These are phyloP conservation scores for Coniosporium tulheliwenetii DNA, from an alignment of 2,329 filamentous ascomycete genomes.

Conservation along the genomic window DNA sequence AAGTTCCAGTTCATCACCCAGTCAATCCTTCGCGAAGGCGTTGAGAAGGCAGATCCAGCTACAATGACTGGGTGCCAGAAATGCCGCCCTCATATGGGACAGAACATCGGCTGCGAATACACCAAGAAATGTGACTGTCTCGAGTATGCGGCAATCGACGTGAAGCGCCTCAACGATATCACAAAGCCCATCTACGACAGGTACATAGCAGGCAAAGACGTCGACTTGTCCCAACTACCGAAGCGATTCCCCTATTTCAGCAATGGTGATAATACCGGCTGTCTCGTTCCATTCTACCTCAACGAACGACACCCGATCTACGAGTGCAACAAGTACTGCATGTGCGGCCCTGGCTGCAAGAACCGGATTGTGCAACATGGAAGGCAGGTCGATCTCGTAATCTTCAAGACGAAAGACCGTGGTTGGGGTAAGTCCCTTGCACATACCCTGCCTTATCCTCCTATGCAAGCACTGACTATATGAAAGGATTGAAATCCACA, in stretches of 20 bases:
- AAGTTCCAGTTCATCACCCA: constrained; percentile 54
- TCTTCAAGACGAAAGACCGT: constrained; percentile 58
- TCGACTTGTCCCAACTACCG: constrained; percentile 20
- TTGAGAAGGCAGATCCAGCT: constrained; percentile 41
- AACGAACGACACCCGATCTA: constrained; percentile 43
- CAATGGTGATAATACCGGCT: constrained; percentile 14
- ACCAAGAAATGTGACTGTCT: constrained; percentile 49
- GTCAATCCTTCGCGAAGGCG: constrained; percentile 43
- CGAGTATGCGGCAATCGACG: constrained; percentile 39
- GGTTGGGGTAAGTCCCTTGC: constrained; percentile 51
- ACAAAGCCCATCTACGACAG: constrained; percentile 10
- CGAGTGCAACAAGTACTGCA: constrained; percentile 62
- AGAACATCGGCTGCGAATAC: constrained; percentile 44
- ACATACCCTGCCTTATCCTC: neutral
- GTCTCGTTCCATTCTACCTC: constrained; percentile 26
- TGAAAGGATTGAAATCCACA: constrained; percentile 45
- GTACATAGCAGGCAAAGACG: constrained; percentile 10
- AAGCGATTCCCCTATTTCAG: constrained; percentile 47
- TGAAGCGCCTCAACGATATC: constrained; percentile 15
- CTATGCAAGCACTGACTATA: neutral
- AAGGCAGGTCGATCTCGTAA: constrained; percentile 53
- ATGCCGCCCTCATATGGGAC: constrained; percentile 42
- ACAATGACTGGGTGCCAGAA: constrained; percentile 52
- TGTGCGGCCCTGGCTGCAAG: constrained; percentile 47
- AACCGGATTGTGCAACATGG: constrained; percentile 67